These are phyloP conservation scores for Yarrowia deformans DNA, from an alignment of 805 yeast genomes.

Conservation along the genomic window DNA sequence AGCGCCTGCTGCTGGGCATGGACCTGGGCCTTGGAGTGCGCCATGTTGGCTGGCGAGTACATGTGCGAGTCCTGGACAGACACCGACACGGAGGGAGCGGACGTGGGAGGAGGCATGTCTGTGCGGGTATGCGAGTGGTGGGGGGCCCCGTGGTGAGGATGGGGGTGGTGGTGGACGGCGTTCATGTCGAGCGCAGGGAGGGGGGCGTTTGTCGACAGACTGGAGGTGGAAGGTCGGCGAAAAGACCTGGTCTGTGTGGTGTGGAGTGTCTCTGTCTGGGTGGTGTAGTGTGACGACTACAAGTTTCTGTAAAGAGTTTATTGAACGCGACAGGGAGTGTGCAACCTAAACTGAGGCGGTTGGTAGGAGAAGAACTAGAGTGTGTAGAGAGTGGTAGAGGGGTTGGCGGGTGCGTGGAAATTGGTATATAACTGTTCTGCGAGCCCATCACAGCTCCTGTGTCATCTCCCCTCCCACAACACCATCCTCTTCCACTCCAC, in stretches of 20 bases:
- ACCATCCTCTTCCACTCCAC: background rate
- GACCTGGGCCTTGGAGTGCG: constrained; percentile 37
- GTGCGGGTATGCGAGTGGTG: constrained; percentile 27
- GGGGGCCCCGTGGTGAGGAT: constrained; percentile 16
- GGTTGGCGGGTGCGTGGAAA: too few species aligned
- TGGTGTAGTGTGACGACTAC: constrained; percentile 19
- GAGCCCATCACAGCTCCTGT: too few species aligned
- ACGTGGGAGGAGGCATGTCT: constrained; percentile 29
- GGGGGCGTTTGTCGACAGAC: background rate
- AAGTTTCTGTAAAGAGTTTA: constrained; percentile 10
- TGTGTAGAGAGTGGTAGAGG: too few species aligned
- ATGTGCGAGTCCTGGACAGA: constrained; percentile 13
- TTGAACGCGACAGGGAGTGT: constrained; percentile 26
- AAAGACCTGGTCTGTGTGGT: background rate
- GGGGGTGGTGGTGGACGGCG: constrained; percentile 35
- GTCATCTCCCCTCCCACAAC: background rate
- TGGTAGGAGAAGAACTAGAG: background rate
- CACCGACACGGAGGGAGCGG: background rate
- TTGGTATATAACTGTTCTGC: too few species aligned
- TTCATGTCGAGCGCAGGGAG: constrained; percentile 19
- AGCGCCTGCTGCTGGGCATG: constrained; percentile 37
- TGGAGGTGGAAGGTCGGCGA: background rate
- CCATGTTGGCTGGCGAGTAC: constrained; percentile 18
- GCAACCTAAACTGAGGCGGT: constrained; percentile 17
- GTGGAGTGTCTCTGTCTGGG: background rate